Base-by-base conservation (phyloP, 2,329 filamentous ascomycete genomes). In the Macrophomina pseudophaseolina region DNA sequence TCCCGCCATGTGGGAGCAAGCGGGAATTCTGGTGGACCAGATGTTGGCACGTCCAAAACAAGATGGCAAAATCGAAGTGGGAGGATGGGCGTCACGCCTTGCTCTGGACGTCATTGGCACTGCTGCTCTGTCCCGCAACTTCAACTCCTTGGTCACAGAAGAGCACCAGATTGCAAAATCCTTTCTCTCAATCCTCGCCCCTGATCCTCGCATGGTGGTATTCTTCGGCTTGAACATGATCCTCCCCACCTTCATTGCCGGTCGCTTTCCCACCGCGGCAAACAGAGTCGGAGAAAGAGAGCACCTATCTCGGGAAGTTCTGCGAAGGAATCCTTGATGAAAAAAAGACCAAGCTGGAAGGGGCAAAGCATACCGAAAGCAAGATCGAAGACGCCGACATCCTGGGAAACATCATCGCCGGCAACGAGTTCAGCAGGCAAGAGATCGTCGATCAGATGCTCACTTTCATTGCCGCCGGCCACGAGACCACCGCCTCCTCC, bases 401-500 rank as follows among this genome's bases (percentile, higher is more conserved):
- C 48, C 67, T 79, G 2, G 74, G 84, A 0, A 76, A 82, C 8
- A 78, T 85, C 2, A 81, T 85, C 69, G 80, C 80, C 67, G 79
- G 80, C 1, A 77, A 78, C 52, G 79, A 81, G 66, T 85, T 69
- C 78, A 79, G 0, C 81, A 85, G 38, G 33, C 69, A 74, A 4
- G 74, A 79, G 28, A 71, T 85, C 28, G 79, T 80, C 33, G 82
- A 85, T 66, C 83, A 85, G 64, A 73, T 84, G 1, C 70, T 85
- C 51, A 85, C 83, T 0, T 83, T 84, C 69, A 70, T 85, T 2
- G 82, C 82, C 3, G 81, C 81, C 1, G 82, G 81, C 16, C 91
- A 93, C 75, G 90, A 93, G 78, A 93, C 91, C 3, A 92, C 90
- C 0, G 86, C 90, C 0, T 84, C 87, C 1, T 83, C 90, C 32